Conservation (phyloP, 2,329 filamentous ascomycete genomes). For the Claviceps cyperi region DNA sequence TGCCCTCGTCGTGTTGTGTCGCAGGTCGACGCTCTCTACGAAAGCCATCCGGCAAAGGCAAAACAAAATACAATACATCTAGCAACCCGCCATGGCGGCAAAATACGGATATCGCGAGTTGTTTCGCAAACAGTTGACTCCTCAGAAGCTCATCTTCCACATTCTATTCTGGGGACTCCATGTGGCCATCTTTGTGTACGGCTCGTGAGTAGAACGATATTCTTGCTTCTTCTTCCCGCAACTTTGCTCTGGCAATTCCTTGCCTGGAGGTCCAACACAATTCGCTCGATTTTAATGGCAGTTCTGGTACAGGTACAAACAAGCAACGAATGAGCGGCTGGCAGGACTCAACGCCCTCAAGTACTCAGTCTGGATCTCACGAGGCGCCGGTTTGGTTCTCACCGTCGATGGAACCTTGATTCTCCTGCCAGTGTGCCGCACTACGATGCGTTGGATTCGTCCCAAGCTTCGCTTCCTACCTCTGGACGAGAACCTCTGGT, state of each 20-base stretch:
- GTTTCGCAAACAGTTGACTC: conserved; percentile 50
- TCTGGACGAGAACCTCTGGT: conserved; percentile 94
- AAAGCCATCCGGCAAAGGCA: background rate
- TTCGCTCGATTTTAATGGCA: background rate
- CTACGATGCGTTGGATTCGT: conserved; percentile 67
- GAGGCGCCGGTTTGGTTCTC: conserved; percentile 78
- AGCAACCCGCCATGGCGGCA: conserved; percentile 15
- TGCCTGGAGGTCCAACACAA: too few relatives aligned
- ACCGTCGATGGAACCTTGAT: conserved; percentile 78
- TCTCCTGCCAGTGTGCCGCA: conserved; percentile 86
- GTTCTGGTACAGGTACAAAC: conserved; percentile 51
- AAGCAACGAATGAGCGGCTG: conserved; percentile 52
- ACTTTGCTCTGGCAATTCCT: too few relatives aligned
- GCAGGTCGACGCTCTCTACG: conserved; percentile 37
- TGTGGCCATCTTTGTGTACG: conserved; percentile 62
- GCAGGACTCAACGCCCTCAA: conserved; percentile 65
- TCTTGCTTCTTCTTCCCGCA: too few relatives aligned
- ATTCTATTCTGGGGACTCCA: conserved; percentile 69
- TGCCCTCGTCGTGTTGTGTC: conserved; percentile 22
- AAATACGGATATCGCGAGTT: conserved; percentile 29
- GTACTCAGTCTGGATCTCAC: conserved; percentile 91
- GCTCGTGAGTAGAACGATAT: conserved; percentile 50
- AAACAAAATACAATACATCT: background rate
- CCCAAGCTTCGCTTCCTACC: conserved; percentile 81
- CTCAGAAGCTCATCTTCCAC: conserved; percentile 64